Evolutionary conservation across 805 yeast genomes (phyloP), one percentile per base, ranked within the genome.

Genomic region (Sugiyamaella floridensis): DNA sequence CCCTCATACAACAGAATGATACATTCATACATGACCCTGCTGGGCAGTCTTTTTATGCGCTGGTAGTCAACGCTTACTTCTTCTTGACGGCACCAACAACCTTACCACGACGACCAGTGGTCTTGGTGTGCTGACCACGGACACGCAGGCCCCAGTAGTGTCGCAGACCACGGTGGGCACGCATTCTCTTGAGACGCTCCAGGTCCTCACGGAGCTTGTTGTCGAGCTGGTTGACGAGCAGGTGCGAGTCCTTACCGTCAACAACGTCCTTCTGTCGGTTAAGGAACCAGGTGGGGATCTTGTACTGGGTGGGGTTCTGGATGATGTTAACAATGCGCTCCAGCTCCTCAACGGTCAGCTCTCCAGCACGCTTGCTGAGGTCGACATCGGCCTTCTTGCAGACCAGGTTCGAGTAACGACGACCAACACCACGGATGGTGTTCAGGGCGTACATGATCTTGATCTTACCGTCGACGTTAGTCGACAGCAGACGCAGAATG

Each of bases 81-180:
- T 71, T 72, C 67, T 70, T 70, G 60, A 75, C 71, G 67, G 75
- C 70, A 64, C 74, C 75, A 60, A 71, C 74, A 63, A 67, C 75
- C 79, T 76, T 78, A 70, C 84, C 84, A 72, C 96, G 90, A 83
- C 99, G 89, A 77, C 97, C 95, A 71, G 99, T 93, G 76, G 99
- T 92, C 87, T 93, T 93, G 85, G 99, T 93, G 83, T 93, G 99
- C 84, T 93, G 99, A 82, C 99, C 99, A 85, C 99, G 89, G 78
- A 95, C 99, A 83, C 93, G 93, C 77, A 93, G 82, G 77, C 97
- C 97, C 98, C 97, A 93, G 92, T 85, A 90, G 84, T 93, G 99
- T 86, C 99, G 89, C 79, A 93, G 86, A 92, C 99, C 99, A 81
- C 98, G 85, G 93, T 93, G 99, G 74, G 98, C 82, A 85, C 99